Evolutionary conservation across 2,329 filamentous ascomycete genomes (phyloP), one percentile per base, ranked within the genome.

Genomic region (Lecanoromycetidae sp.): DNA sequence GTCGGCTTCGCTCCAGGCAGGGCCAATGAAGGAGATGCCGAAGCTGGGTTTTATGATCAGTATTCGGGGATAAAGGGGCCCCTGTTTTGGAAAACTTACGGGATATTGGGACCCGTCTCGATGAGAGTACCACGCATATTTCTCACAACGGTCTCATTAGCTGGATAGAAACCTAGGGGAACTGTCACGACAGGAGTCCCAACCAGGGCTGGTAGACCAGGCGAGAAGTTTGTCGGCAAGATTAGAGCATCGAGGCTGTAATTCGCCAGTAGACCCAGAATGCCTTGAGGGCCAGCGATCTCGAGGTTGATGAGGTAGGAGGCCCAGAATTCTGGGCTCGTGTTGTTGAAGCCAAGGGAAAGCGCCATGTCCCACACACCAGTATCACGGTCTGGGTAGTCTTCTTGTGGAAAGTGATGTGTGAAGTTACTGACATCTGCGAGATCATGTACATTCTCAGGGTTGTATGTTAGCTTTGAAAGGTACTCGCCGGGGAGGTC

Each of bases 131-230:
- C 71, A 6, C 71, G 39, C 0, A 51, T 45, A 44, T 74, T 72
- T 29, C 60, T 61, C 19, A 61, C 57, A 2, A 78, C 67, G 1
- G 64, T 63, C 5, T 70, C 71, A 25, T 71, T 69, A 0, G 61
- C 53, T 0, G 75, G 74, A 42, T 71, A 74, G 33, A 69, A 70
- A 0, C 79, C 79, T 48, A 84, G 61, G 0, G 80, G 81, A 0
- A 84, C 74, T 0, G 76, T 79, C 9, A 84, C 63, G 4, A 79
- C 69, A 0, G 80, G 80, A 0, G 70, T 67, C 1, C 79, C 79
- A 0, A 79, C 68, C 17, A 78, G 61, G 1, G 74, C 75, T 1
- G 75, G 70, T 4, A 76, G 65, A 1, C 63, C 59, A 0, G 68
- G 62, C 0, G 72, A 66, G 19, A 70, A 62, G 10, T 61, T 53